phyloP scores from a whole-genome alignment of 73 alveolate species.

The Paramecium sonneborni region DNA sequence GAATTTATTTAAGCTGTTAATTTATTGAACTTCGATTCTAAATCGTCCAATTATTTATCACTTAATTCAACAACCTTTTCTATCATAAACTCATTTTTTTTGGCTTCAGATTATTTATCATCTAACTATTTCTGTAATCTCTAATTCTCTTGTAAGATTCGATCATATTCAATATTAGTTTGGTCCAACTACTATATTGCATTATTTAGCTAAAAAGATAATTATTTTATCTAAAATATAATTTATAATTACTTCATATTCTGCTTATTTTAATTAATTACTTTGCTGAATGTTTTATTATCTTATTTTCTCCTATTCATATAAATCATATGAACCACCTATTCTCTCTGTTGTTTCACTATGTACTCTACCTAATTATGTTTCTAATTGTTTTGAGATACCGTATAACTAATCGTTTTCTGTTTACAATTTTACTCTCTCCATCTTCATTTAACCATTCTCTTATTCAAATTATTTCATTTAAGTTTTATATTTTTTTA shows the following conservation, averaged over 20 bases:
- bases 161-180: slow-evolving; percentile 3
- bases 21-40: slow-evolving; percentile 10
- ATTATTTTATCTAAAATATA: slow-evolving; percentile 9
- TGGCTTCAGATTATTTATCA: not conserved
- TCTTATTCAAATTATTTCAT: not conserved
- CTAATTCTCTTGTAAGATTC: not conserved
- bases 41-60: slow-evolving; percentile 38
- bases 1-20: slow-evolving; percentile 17
- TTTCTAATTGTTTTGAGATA: slow-evolving; percentile 10
- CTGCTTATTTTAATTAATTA: not conserved
- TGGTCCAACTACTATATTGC: not conserved
- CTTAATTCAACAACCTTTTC: slow-evolving; percentile 14
- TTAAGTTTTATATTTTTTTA: not conserved
- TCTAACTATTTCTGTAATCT: not conserved
- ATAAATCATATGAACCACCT: not conserved
- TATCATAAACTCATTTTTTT: slow-evolving; percentile 27
- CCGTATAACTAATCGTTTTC: slow-evolving; percentile 34
- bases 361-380: not conserved
- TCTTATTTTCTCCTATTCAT: not conserved
- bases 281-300: not conserved
- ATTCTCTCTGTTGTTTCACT: slow-evolving; percentile 24
- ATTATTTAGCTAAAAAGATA: not conserved
- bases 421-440: not conserved
- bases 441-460: not conserved
- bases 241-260: slow-evolving; percentile 9